Evolutionary conservation across 1,284 basidiomycete genomes (phyloP).

Genomic region (Ganoderma resinaceum): DNA sequence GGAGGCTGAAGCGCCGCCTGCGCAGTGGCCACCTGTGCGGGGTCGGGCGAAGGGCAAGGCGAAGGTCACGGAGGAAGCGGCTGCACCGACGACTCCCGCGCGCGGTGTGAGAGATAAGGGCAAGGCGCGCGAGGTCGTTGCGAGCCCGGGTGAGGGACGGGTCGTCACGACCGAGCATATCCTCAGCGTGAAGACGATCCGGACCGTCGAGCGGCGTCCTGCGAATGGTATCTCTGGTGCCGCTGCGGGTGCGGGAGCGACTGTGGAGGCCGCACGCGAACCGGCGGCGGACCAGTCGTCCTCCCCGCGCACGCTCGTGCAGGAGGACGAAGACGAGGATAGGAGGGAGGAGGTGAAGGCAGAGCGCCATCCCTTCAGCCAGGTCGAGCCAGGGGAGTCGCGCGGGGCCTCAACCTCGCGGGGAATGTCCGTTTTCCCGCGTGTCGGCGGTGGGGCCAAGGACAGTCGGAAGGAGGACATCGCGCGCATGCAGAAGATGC

Average conservation of each 20-base stretch:
- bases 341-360: slow-evolving; percentile 5
- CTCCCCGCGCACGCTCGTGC: slow-evolving; percentile 6
- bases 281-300: neutral
- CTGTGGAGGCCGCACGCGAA: neutral
- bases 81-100: slow-evolving; percentile 10
- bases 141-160: neutral
- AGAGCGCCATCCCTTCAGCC: slow-evolving; percentile 34
- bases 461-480: slow-evolving; percentile 13
- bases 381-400: slow-evolving; percentile 8
- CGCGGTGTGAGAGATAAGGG: slow-evolving; percentile 15
- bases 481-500: slow-evolving; percentile 19
- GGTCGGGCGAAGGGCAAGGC: slow-evolving; percentile 2
- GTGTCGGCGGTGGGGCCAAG: neutral
- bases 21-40: slow-evolving; percentile 24
- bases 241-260: neutral
- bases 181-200: slow-evolving; percentile 21
- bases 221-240: neutral
- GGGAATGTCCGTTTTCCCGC: slow-evolving; percentile 1
- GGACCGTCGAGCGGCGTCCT: slow-evolving; percentile 20
- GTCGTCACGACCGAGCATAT: slow-evolving; percentile 23
- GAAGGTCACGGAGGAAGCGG: slow-evolving; percentile 3
- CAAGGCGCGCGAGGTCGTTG: neutral
- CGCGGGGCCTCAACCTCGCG: slow-evolving; percentile 2
- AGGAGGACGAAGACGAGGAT: slow-evolving; percentile 6
- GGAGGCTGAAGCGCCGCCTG: slow-evolving; percentile 9